phyloP scores from a whole-genome alignment of 495 filamentous ascomycete genomes.

The Trichoderma reesei region DNA sequence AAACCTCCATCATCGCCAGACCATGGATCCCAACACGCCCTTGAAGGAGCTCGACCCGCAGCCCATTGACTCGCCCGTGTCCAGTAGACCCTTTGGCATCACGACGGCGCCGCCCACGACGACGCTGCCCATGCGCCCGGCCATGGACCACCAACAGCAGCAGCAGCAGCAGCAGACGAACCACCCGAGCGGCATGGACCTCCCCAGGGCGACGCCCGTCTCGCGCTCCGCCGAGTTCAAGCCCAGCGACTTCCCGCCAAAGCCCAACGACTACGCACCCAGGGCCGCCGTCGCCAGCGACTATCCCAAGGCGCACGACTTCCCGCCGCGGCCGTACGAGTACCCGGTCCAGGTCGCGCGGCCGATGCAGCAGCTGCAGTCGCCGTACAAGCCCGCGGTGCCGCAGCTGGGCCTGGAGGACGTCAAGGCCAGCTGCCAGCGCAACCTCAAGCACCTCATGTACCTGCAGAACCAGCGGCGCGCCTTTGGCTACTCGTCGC shows the following conservation, averaged over 20 bases:
- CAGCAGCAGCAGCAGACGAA: too few relatives aligned
- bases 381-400: neutral
- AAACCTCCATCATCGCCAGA: too few relatives aligned
- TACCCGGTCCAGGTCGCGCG: neutral
- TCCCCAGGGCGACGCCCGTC: neutral
- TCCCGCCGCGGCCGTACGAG: neutral
- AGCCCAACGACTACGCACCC: neutral
- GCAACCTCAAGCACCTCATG: neutral
- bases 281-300: neutral
- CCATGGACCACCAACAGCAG: neutral
- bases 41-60: neutral
- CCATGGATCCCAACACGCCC: neutral
- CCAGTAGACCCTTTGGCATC: neutral
- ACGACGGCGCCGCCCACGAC: neutral
- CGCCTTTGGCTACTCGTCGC: neutral
- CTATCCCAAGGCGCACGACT: neutral
- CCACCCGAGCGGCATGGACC: neutral
- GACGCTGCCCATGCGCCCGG: neutral
- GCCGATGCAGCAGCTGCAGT: slow-evolving; percentile 5
- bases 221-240: neutral
- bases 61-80: neutral
- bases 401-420: neutral
- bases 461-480: slow-evolving; percentile 5
- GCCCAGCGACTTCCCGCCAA: neutral
- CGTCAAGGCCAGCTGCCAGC: slow-evolving; percentile 1